Evolutionary conservation across 768 basidiomycete species (phyloP).

Genomic region (Lactifluus piperatus): DNA sequence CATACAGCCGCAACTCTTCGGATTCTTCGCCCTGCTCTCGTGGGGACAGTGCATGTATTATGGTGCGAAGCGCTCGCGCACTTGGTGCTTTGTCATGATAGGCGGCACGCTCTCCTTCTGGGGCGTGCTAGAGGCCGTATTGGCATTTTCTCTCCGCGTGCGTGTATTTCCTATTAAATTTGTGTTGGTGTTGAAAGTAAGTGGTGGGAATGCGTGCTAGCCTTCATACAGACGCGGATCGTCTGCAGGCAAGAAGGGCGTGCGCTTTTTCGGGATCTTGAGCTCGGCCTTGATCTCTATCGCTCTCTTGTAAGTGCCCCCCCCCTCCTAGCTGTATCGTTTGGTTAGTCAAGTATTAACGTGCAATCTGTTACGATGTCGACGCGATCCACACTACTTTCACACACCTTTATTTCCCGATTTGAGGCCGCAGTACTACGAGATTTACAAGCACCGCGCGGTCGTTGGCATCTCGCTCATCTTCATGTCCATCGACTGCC

Average conservation of each 20-base stretch:
- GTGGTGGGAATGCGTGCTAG: constrained; percentile 20
- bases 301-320: constrained; percentile 34
- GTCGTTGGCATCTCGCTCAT: constrained; percentile 60
- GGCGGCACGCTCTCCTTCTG: constrained; percentile 34
- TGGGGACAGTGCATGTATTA: constrained; percentile 76
- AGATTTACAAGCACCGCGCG: constrained; percentile 57
- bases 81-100: constrained; percentile 30
- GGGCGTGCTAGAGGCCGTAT: constrained; percentile 49
- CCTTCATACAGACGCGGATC: constrained; percentile 32
- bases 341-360: background rate
- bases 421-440: constrained; percentile 57
- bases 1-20: constrained; percentile 58
- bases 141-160: constrained; percentile 51
- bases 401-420: background rate
- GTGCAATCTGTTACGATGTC: too few species aligned
- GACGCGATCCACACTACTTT: background rate
- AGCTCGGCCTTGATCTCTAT: constrained; percentile 47
- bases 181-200: background rate
- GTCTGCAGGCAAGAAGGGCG: constrained; percentile 23
- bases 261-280: constrained; percentile 56
- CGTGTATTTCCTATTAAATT: constrained; percentile 17
- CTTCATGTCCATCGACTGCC: constrained; percentile 63
- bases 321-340: too few species aligned
- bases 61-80: constrained; percentile 33
- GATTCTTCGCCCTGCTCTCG: constrained; percentile 47